Base-by-base conservation (phyloP, 805 yeast genomes). In the Yamadazyma phyllophila region DNA sequence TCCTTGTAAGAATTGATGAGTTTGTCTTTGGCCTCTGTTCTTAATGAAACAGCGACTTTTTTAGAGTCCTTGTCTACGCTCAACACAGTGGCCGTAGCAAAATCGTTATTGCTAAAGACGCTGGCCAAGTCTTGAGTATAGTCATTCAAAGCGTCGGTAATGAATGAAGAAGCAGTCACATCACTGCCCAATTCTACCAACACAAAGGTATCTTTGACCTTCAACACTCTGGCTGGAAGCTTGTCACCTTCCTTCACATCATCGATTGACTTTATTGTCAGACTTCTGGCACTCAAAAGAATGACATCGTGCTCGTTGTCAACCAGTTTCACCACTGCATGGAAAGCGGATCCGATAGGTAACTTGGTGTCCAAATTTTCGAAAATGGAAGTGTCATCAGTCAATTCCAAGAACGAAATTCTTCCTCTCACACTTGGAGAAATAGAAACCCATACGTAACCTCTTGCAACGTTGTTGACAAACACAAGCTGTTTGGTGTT, bases 61-160 rank as follows among this genome's bases (percentile, higher is more conserved):
- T 77, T 72, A 45, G 73, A 70, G 12, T 71, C 70, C 12, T 49
- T 43, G 51, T 81, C 84, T 43, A 78, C 60, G 15, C 69, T 75
- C 57, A 57, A 55, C 17, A 85, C 77, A 7, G 78, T 76, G 26
- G 88, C 88, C 31, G 81, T 62, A 41, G 81, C 77, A 35, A 79
- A 73, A 49, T 78, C 80, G 51, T 82, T 81, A 4, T 67, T 64
- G 3, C 71, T 60, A 59, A 67, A 84, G 4, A 70, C 71, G 11
- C 73, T 77, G 29, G 72, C 73, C 40, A 85, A 63, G 39, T 76
- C 71, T 33, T 74, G 66, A 30, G 81, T 71, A 60, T 78, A 88
- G 59, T 85, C 85, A 57, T 83, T 78, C 53, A 86, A 69, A 5
- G 95, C 89, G 61, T 89, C 96, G 2, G 94, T 82, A 42, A 85